phyloP scores from a whole-genome alignment of 495 filamentous ascomycete genomes.

The Pseudomonodictys pantanalensis region DNA sequence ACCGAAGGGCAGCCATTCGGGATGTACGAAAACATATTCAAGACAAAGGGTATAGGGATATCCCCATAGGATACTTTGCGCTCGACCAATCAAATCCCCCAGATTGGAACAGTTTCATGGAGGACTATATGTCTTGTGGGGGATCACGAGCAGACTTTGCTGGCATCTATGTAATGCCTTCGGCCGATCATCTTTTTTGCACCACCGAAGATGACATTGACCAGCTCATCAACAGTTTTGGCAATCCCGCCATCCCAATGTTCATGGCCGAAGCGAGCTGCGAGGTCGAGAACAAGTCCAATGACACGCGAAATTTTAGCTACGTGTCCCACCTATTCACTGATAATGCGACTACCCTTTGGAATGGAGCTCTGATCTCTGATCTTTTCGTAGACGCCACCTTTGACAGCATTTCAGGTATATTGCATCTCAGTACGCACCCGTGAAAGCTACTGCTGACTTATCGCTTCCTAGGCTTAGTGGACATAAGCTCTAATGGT shows the following conservation, averaged over 20 bases:
- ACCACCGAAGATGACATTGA: neutral
- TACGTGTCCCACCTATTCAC: neutral
- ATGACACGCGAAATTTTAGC: neutral
- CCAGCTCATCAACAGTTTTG: neutral
- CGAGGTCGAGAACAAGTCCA: neutral
- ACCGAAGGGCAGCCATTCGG: neutral
- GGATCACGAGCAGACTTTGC: neutral
- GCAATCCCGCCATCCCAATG: neutral
- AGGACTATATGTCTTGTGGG: slow-evolving; percentile 1
- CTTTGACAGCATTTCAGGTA: neutral
- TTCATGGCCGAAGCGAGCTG: neutral
- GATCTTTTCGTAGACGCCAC: neutral
- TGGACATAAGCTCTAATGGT: neutral
- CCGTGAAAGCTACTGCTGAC: neutral
- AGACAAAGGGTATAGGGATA: neutral
- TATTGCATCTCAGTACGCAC: neutral
- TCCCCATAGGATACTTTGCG: neutral
- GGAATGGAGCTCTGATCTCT: neutral
- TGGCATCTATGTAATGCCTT: neutral
- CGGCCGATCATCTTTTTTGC: neutral
- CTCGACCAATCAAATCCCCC: no score
- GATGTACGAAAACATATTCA: neutral
- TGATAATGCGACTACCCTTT: neutral
- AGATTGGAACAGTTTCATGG: neutral
- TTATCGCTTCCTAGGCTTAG: neutral